Percentiles rank a stretch among this genome's conserved stretches.
These are phyloP conservation scores for Colletotrichum tofieldiae DNA, from an alignment of 2,329 filamentous ascomycete species.

Conservation along the genomic window DNA sequence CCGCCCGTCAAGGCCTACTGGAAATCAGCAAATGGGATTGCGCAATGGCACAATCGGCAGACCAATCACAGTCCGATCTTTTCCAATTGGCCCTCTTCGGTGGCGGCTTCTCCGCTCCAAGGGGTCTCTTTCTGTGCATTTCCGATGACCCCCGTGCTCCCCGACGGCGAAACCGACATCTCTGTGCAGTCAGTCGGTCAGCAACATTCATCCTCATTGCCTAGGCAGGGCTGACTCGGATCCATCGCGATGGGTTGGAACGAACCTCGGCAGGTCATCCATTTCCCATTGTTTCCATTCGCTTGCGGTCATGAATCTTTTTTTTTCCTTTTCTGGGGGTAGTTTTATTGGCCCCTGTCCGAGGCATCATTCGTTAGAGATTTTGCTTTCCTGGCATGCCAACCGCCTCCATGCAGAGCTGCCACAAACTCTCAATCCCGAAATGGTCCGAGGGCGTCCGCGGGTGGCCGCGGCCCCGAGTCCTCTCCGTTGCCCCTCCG, in stretches of 20 bases:
- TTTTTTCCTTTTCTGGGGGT: background rate
- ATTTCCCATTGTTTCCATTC: constrained; percentile 6
- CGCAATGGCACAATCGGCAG: constrained; percentile 11
- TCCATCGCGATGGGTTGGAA: background rate
- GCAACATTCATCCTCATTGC: background rate
- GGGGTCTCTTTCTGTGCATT: constrained; percentile 4
- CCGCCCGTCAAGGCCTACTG: constrained; percentile 12
- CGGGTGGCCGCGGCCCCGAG: constrained; percentile 13
- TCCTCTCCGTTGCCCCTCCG: constrained; percentile 15
- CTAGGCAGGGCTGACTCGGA: constrained; percentile 26
- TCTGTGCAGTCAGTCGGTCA: constrained; percentile 14
- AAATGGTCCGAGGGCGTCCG: constrained; percentile 32
- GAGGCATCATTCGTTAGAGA: constrained; percentile 1
- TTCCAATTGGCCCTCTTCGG: constrained; percentile 32
- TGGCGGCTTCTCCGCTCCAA: constrained; percentile 34
- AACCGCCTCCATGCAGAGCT: constrained; percentile 17
- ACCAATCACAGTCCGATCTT: constrained; percentile 31
- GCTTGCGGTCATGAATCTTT: background rate
- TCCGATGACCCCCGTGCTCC: constrained; percentile 8
- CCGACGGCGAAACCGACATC: constrained; percentile 21
- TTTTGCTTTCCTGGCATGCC: constrained; percentile 21
- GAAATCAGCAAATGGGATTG: constrained; percentile 25
- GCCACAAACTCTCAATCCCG: constrained; percentile 27
- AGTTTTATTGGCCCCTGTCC: background rate
- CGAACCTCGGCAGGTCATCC: constrained; percentile 29